A percentile compares a stretch with the other conserved stretches of the same genome.
Conservation (phyloP, 2,329 filamentous ascomycete genomes). For the Claviceps spartinae region DNA sequence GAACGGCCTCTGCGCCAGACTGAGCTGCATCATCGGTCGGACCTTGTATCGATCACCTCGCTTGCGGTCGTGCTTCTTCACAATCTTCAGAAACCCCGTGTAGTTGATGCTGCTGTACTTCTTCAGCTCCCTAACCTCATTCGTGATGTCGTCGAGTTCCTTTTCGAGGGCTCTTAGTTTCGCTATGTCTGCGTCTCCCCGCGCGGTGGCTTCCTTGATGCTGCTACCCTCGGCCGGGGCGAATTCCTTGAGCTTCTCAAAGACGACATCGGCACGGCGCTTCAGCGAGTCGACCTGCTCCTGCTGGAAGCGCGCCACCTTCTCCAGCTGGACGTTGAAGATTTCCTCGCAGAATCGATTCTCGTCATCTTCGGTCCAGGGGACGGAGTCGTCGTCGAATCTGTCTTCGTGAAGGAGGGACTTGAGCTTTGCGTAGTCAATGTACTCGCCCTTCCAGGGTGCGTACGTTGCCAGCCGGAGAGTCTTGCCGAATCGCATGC, state of each 20-base stretch:
- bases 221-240: conserved; percentile 36
- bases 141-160: conserved; percentile 78
- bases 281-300: conserved; percentile 52
- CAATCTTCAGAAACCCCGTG: conserved; percentile 93
- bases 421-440: conserved; percentile 93
- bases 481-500: conserved; percentile 89
- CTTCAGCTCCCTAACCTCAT: conserved; percentile 84
- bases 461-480: conserved; percentile 65
- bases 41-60: conserved; percentile 77
- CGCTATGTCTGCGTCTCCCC: conserved; percentile 34
- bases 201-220: conserved; percentile 10
- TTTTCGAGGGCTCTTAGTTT: conserved; percentile 56
- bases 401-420: conserved; percentile 67
- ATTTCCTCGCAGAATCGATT: conserved; percentile 88
- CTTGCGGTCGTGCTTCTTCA: conserved; percentile 97
- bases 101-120: conserved; percentile 96
- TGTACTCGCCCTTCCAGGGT: conserved; percentile 87
- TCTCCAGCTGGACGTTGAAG: conserved; percentile 87
- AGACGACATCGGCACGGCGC: conserved; percentile 38
- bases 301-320: conserved; percentile 81
- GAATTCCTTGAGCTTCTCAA: conserved; percentile 66
- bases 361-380: conserved; percentile 92
- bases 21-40: conserved; percentile 80
- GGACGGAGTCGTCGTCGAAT: conserved; percentile 43
- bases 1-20: conserved; percentile 77